Percentiles rank a stretch among this genome's conserved stretches.
These are phyloP conservation scores for Persicaria tinctoria DNA, from an alignment of 148 eudicot genomes.

Conservation along the genomic window DNA sequence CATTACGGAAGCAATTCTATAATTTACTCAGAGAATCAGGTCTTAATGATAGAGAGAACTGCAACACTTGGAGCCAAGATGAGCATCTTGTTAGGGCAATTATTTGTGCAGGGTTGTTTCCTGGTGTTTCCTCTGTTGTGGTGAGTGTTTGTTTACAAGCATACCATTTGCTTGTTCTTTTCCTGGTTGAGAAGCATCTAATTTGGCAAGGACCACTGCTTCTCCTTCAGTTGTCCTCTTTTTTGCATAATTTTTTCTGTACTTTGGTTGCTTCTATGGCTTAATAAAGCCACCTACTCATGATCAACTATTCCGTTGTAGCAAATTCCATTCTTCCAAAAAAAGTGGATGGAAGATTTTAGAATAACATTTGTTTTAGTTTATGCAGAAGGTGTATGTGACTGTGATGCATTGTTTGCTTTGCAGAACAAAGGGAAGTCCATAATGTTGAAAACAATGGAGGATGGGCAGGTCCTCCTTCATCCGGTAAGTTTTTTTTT, in stretches of 20 bases:
- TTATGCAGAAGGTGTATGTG: neutral
- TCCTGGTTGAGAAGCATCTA: neutral
- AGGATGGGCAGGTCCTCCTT: conserved; percentile 90
- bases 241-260: too few relatives aligned
- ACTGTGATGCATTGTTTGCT: conserved; percentile 2
- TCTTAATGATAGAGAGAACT: conserved; percentile 44
- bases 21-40: conserved; percentile 66
- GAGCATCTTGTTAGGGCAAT: conserved; percentile 73
- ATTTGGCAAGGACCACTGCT: neutral
- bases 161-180: conserved; percentile 2
- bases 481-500: conserved; percentile 45
- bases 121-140: conserved; percentile 90
- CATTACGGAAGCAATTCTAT: conserved; percentile 76
- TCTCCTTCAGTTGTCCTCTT: too few relatives aligned
- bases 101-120: conserved; percentile 79
- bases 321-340: neutral
- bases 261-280: neutral
- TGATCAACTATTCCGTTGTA: neutral
- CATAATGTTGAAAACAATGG: conserved; percentile 84
- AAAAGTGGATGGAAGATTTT: neutral
- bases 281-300: neutral
- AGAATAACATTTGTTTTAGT: neutral
- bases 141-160: conserved; percentile 33
- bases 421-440: conserved; percentile 88
- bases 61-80: conserved; percentile 76